A percentile compares a stretch with the other conserved stretches of the same genome.
Evolutionary conservation across 805 yeast species (phyloP).

Genomic region (Suhomyces pyralidae): DNA sequence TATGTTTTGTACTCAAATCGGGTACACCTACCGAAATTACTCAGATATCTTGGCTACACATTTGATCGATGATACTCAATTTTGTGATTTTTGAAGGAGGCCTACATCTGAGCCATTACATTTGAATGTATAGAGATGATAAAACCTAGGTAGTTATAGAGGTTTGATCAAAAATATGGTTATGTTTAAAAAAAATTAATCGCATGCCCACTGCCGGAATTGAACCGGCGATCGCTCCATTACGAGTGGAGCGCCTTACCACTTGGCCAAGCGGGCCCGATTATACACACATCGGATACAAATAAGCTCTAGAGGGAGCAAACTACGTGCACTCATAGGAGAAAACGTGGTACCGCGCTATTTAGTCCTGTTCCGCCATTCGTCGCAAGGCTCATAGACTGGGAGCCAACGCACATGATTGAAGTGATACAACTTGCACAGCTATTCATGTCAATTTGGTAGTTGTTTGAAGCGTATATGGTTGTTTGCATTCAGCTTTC

Average conservation of each 20-base stretch:
- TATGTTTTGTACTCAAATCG: too few relatives aligned
- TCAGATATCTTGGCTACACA: too few relatives aligned
- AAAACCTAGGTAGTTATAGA: too few relatives aligned
- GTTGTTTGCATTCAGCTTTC: background rate
- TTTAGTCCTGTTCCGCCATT: background rate
- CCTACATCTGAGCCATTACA: too few relatives aligned
- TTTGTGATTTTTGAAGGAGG: too few relatives aligned
- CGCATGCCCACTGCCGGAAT: constrained; percentile 48
- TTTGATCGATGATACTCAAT: too few relatives aligned
- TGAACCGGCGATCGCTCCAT: constrained; percentile 55
- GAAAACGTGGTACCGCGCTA: background rate
- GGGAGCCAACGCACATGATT: background rate
- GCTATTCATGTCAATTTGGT: background rate
- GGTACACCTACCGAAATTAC: too few relatives aligned
- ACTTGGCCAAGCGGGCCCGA: constrained; percentile 50
- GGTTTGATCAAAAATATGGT: too few relatives aligned
- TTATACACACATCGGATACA: background rate
- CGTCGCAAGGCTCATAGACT: background rate
- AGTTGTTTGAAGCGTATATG: background rate
- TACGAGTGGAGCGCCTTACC: constrained; percentile 56
- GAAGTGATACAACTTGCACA: too few relatives aligned
- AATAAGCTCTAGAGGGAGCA: background rate
- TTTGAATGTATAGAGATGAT: too few relatives aligned
- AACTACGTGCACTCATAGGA: too few relatives aligned
- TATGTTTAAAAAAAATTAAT: constrained; percentile 9